These are phyloP conservation scores for Auricularia sp. DNA, from an alignment of 768 basidiomycete species.

Conservation along the genomic window DNA sequence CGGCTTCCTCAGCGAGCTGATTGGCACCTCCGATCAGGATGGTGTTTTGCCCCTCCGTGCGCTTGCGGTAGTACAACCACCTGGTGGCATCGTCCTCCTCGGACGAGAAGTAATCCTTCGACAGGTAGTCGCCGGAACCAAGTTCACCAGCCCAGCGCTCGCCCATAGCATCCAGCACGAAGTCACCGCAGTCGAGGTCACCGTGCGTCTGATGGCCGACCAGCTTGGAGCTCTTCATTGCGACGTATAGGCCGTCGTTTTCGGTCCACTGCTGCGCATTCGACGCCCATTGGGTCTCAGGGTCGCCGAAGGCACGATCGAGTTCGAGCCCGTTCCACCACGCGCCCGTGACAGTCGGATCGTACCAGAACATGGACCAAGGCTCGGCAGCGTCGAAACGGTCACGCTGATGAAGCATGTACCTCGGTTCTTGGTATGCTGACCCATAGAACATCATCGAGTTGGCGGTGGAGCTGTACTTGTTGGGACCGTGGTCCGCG, in stretches of 20 bases:
- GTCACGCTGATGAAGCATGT: constrained; percentile 86
- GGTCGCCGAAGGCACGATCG: constrained; percentile 72
- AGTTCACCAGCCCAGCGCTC: constrained; percentile 92
- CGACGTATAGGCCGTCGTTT: constrained; percentile 72
- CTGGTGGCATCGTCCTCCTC: constrained; percentile 60
- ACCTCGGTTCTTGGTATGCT: constrained; percentile 60
- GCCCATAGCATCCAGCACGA: constrained; percentile 89
- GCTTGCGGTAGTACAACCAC: constrained; percentile 94
- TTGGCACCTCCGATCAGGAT: constrained; percentile 66
- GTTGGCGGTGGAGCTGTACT: constrained; percentile 93
- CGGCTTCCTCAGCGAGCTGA: constrained; percentile 60
- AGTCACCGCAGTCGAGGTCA: constrained; percentile 90
- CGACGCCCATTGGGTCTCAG: constrained; percentile 73
- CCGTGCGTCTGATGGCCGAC: constrained; percentile 89
- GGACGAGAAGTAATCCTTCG: constrained; percentile 65
- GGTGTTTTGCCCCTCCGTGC: constrained; percentile 96
- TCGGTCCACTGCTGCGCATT: constrained; percentile 97
- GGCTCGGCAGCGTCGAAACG: constrained; percentile 57
- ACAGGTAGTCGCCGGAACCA: constrained; percentile 77
- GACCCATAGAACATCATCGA: constrained; percentile 68
- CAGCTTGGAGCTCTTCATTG: constrained; percentile 75
- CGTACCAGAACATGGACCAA: constrained; percentile 87
- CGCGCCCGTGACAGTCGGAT: constrained; percentile 71
- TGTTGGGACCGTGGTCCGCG: constrained; percentile 87
- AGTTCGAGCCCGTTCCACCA: constrained; percentile 84